Conservation (phyloP, 305 asterid genomes). For the Fraxinus ornus region DNA sequence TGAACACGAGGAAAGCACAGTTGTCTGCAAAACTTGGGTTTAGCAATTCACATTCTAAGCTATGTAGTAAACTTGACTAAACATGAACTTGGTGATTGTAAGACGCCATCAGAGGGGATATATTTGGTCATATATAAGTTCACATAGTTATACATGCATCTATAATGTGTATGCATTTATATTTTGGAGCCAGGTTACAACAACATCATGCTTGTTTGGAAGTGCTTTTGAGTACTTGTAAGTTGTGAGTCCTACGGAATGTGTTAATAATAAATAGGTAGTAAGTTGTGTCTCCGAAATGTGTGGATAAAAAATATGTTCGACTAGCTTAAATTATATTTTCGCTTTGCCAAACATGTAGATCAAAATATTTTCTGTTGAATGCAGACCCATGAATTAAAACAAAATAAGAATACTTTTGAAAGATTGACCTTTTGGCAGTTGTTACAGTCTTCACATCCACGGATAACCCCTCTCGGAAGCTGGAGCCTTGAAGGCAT, state of each 20-base stretch:
- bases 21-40: neutral
- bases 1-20: neutral
- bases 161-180: neutral
- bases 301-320: neutral
- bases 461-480: slow-evolving; percentile 69
- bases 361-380: neutral
- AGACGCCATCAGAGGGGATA: neutral
- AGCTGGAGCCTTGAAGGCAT: slow-evolving; percentile 33
- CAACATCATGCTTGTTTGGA: neutral
- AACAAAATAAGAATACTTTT: neutral
- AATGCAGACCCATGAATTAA: neutral
- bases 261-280: neutral
- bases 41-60: slow-evolving; percentile 8
- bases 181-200: neutral
- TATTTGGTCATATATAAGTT: neutral
- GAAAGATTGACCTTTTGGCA: slow-evolving; percentile 59
- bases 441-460: slow-evolving; percentile 58
- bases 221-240: neutral
- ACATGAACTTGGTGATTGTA: slow-evolving; percentile 12
- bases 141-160: neutral
- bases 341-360: neutral
- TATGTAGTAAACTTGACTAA: neutral
- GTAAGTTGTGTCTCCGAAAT: neutral
- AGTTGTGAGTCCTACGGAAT: neutral
- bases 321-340: neutral